A percentile compares a stretch with the other conserved stretches of the same genome.
phyloP scores from a whole-genome alignment of 345 rosid genomes.

The Ceriops tagal region DNA sequence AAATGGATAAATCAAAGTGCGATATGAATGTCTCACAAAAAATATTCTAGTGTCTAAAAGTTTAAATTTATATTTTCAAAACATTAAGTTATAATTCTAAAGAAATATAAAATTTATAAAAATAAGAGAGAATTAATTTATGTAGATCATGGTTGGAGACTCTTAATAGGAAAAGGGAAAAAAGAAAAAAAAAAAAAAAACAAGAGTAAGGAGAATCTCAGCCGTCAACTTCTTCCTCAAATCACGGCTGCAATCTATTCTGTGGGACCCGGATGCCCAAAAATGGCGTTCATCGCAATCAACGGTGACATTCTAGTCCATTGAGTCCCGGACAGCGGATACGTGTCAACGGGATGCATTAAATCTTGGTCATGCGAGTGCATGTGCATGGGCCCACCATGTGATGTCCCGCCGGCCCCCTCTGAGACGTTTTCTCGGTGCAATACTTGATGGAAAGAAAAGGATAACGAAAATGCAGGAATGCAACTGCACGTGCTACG shows the following conservation, averaged over 20 bases:
- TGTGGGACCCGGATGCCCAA: not conserved
- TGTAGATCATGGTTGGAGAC: too few species aligned
- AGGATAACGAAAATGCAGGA: not conserved
- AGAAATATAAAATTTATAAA: too few species aligned
- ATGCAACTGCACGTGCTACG: conserved; percentile 26
- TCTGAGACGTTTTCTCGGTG: too few species aligned
- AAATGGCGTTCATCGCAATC: conserved; percentile 14
- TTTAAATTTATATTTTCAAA: too few species aligned
- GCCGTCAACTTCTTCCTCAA: conserved; percentile 31
- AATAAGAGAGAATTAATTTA: too few species aligned
- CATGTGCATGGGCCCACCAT: conserved; percentile 66
- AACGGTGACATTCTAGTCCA: conserved; percentile 28
- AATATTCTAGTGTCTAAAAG: too few species aligned
- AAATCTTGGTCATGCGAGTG: conserved; percentile 51
- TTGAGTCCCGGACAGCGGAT: conserved; percentile 9
- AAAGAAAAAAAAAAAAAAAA: too few species aligned
- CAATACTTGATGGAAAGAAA: not conserved
- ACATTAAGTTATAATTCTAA: too few species aligned
- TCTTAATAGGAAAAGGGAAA: too few species aligned
- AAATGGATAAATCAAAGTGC: conserved; percentile 9
- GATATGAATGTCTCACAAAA: conserved; percentile 3
- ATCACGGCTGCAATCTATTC: not conserved
- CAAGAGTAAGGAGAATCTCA: conserved; percentile 19
- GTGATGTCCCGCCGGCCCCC: conserved; percentile 20
- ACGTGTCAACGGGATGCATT: conserved; percentile 4